Evolutionary conservation across 352 stramenopile species (phyloP), one percentile per base, ranked within the genome.

Genomic region (Thraustochytrium sp.): DNA sequence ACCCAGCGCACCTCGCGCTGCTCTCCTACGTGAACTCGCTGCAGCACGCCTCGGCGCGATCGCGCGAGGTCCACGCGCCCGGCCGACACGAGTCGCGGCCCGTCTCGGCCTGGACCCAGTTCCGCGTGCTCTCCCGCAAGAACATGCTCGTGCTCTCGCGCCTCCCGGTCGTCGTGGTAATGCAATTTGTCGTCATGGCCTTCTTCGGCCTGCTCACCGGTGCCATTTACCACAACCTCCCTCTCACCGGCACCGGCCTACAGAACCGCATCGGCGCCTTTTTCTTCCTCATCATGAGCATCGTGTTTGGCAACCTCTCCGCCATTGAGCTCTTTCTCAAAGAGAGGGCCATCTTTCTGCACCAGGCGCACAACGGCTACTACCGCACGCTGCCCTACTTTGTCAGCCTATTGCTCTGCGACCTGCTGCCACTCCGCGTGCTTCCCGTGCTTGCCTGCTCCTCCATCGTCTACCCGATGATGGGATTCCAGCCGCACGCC

Each of bases 381-480:
- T 76, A 64, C 42, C 40, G 44, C 31, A n/a, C 64, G 3, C 38
- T 56, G 0, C 40, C 64, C 23, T 76, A 76, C 46, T 76, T 76
- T 59, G 64, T 36, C 23, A 56, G 40, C 42, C 29, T 76, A 26
- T 44, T 76, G 40, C 46, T 76, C n/a, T 76, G 93, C 29, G 91
- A 94, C 72, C 89, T 91, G n/a, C 68, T 93, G 36, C 86, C 93
- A 48, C 87, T 95, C 40, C 89, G 91, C 23, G 84, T 95, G 40
- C 62, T 95, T 29, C 91, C 91, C 0, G 89, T 90, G 23, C 89
- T 90, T 26, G 76, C 93, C 49, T 95, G 94, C 55, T 68, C 53
- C 23, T 54, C 44, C 34, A 93, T 95, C 75, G 94, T 94, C 63
- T 95, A 95, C 87, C 92, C 90, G 88, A 88, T 95, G 82, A 95